Percentiles rank a stretch among this genome's conserved stretches.
Evolutionary conservation across 2,329 filamentous ascomycete genomes (phyloP).

Genomic region (Aureobasidium sp.): DNA sequence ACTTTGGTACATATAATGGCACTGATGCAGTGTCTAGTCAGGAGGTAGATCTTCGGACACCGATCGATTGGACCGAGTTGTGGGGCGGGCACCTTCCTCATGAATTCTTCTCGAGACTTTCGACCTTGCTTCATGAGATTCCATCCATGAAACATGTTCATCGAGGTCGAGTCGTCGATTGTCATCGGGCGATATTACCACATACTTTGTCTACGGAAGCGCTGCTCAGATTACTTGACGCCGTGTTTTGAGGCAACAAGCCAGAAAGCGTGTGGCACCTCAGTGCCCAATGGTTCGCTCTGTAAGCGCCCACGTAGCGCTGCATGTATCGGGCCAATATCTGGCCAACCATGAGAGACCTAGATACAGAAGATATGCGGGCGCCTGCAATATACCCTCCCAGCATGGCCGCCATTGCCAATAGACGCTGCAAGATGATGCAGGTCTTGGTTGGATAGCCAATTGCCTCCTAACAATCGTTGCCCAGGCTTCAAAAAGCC

Average conservation of each 20-base stretch:
- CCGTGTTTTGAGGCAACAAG: not conserved
- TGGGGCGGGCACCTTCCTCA: too few species aligned
- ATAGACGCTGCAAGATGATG: constrained; percentile 6
- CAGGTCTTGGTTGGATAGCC: not conserved
- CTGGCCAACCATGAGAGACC: not conserved
- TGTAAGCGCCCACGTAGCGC: constrained; percentile 10
- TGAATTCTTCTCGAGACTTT: too few species aligned
- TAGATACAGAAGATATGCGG: not conserved
- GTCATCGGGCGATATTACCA: too few species aligned
- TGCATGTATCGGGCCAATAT: not conserved
- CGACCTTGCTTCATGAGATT: too few species aligned
- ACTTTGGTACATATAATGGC: too few species aligned
- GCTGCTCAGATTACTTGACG: not conserved
- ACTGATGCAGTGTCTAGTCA: too few species aligned
- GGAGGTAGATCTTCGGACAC: too few species aligned
- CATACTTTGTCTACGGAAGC: not conserved
- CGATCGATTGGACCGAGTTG: too few species aligned
- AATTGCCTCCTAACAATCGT: not conserved
- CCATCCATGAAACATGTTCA: too few species aligned
- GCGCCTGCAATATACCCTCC: not conserved
- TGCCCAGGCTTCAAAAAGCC: not conserved
- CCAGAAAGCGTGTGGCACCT: not conserved
- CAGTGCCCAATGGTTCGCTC: not conserved
- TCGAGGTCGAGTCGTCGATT: too few species aligned
- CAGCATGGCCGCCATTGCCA: not conserved